Evolutionary conservation across 352 stramenopile genomes (phyloP), one percentile per base, ranked within the genome.

Genomic region (Phytophthora fragariaefolia): DNA sequence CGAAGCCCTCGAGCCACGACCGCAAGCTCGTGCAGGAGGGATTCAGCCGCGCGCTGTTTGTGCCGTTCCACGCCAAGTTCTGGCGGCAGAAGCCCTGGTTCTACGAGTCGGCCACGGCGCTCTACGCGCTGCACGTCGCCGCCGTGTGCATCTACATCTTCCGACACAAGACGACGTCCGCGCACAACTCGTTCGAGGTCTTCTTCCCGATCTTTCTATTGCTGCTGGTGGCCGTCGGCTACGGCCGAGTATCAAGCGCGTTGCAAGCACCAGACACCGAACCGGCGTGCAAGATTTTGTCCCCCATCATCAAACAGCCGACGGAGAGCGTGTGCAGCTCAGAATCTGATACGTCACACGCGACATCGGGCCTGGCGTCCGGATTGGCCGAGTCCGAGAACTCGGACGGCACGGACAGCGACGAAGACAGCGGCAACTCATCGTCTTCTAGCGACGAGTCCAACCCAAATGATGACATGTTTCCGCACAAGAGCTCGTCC

Each of bases 1-100:
- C 87, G 49, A 95, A 95, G 57, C 83, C 87, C 6, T 82, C 85
- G 4, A 90, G 84, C 51, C 84, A 95, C 54, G 86, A 95, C 77
- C 83, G 83, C 53, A 90, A 91, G 50, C 69, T 93, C 13, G 81
- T 93, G 15, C 83, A 92, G 55, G 73, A 93, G 71, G 87, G 82
- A 43, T 76, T 93, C 40, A 71, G 55, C 6, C 80, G 84, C 38
- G 83, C 79, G n/a, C 67, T 95, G 18, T 83, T 93, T 27, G 63
- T 93, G 50, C 87, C 87, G 9, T 89, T 93, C 51, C 79, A 92
- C 45, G 71, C 75, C 15, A 73, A 79, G 45, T 95, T 89, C 58
- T 95, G 87, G 87, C 76, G 66, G 20, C 80, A 92, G 59, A 93
- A 90, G 75, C 75, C 77, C 13, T 82, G 70, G 70, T 87, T 92